These are phyloP conservation scores for Erodium maritimum DNA, from an alignment of 345 rosid genomes.

Conservation along the genomic window DNA sequence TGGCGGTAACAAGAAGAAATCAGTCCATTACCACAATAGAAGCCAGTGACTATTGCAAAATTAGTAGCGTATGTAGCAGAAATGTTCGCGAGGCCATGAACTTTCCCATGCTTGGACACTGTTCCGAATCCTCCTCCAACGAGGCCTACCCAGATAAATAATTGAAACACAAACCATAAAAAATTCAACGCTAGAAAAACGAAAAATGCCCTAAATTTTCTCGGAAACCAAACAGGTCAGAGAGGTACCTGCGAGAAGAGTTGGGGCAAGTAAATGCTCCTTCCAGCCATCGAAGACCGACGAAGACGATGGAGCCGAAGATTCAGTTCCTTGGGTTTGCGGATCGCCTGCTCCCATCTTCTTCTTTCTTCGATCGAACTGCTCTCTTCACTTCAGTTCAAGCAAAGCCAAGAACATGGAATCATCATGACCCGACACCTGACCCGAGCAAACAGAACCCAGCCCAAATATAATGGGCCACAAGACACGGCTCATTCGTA, in stretches of 20 bases:
- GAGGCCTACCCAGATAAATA: constrained; percentile 24
- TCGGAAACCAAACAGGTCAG: not conserved
- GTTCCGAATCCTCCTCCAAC: constrained; percentile 56
- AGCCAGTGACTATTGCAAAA: constrained; percentile 46
- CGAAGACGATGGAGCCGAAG: constrained; percentile 17
- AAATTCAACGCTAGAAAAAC: not conserved
- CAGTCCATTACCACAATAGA: constrained; percentile 44
- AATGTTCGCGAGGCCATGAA: constrained; percentile 43
- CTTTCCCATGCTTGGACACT: constrained; percentile 39
- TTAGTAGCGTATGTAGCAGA: constrained; percentile 47
- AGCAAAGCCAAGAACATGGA: too few relatives aligned
- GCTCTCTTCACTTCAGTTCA: not conserved
- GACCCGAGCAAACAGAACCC: too few relatives aligned
- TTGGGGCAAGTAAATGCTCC: constrained; percentile 37
- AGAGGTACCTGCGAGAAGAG: constrained; percentile 43
- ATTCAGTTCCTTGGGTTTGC: constrained; percentile 4
- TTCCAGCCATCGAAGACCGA: constrained; percentile 23
- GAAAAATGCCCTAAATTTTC: not conserved
- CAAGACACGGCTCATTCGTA: too few relatives aligned
- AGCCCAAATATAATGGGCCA: too few relatives aligned
- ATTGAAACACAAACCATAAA: not conserved
- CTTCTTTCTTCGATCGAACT: not conserved
- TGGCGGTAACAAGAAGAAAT: not conserved
- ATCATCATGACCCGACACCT: too few relatives aligned
- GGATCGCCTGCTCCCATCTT: constrained; percentile 5